Conservation (phyloP, 2,329 filamentous ascomycete species). For the Albifimbria verrucaria region DNA sequence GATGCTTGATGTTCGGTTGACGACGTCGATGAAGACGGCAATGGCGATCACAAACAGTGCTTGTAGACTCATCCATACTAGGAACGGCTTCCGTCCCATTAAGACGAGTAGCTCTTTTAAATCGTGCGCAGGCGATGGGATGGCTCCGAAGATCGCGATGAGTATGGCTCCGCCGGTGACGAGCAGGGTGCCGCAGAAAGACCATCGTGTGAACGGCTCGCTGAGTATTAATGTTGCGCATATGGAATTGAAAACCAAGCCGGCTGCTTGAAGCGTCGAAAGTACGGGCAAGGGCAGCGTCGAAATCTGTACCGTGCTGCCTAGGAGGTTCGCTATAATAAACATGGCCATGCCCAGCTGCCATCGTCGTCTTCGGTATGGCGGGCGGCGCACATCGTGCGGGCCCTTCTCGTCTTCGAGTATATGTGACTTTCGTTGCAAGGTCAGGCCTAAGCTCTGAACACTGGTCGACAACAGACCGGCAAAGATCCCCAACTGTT, state of each 20-base stretch:
- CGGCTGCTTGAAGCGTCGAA: constrained; percentile 91
- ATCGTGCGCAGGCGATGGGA: constrained; percentile 88
- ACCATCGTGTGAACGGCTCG: constrained; percentile 92
- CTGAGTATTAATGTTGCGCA: constrained; percentile 90
- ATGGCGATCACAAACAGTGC: constrained; percentile 68
- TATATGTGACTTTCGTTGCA: constrained; percentile 97
- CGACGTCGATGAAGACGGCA: constrained; percentile 58
- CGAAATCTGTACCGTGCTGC: constrained; percentile 96
- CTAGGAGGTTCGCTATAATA: constrained; percentile 87
- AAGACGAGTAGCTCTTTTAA: constrained; percentile 77
- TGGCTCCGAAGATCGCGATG: constrained; percentile 91
- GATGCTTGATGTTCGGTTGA: constrained; percentile 48
- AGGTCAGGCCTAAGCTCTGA: constrained; percentile 89
- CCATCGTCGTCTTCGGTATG: constrained; percentile 89
- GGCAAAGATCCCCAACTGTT: constrained; percentile 84
- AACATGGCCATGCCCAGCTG: constrained; percentile 98
- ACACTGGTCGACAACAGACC: constrained; percentile 91
- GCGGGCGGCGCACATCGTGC: constrained; percentile 76
- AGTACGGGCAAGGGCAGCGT: constrained; percentile 91
- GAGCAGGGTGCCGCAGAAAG: constrained; percentile 82
- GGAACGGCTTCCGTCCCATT: constrained; percentile 69
- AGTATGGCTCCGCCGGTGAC: constrained; percentile 86
- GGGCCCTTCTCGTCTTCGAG: constrained; percentile 90
- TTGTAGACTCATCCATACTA: constrained; percentile 86
- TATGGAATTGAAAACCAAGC: constrained; percentile 97